phyloP scores from a whole-genome alignment of 164 flowering plant species.

The Berberis vulgaris region DNA sequence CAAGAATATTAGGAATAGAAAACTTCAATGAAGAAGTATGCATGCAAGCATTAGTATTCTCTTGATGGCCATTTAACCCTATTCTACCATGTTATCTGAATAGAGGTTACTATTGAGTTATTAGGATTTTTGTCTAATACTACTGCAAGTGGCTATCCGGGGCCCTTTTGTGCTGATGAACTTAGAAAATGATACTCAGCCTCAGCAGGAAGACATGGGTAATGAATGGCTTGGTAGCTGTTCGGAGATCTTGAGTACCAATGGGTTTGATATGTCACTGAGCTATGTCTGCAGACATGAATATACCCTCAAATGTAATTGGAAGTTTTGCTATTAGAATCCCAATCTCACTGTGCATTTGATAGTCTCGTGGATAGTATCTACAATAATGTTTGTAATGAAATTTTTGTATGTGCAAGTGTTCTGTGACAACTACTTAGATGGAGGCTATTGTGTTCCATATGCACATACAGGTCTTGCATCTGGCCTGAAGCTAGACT shows the following conservation, averaged over 20 bases:
- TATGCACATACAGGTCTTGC: slow-evolving; percentile 89
- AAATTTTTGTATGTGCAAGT: slow-evolving; percentile 32
- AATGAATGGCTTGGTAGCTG: slow-evolving; percentile 83
- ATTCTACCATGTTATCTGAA: background rate
- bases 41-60: background rate
- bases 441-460: slow-evolving; percentile 93
- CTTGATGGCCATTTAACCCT: background rate
- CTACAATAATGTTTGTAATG: too few relatives aligned
- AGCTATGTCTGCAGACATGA: slow-evolving; percentile 67
- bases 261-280: slow-evolving; percentile 55
- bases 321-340: slow-evolving; percentile 7
- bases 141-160: slow-evolving; percentile 62
- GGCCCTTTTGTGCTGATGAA: slow-evolving; percentile 83
- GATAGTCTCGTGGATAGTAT: too few relatives aligned
- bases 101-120: slow-evolving; percentile 6
- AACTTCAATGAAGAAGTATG: slow-evolving; percentile 59
- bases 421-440: slow-evolving; percentile 87
- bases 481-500: slow-evolving; percentile 69
- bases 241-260: slow-evolving; percentile 37
- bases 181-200: slow-evolving; percentile 21
- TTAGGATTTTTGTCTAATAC: slow-evolving; percentile 80
- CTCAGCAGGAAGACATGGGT: slow-evolving; percentile 26
- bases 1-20: slow-evolving; percentile 59
- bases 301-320: slow-evolving; percentile 81
- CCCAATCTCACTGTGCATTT: too few relatives aligned